Percentiles rank a stretch among this genome's conserved stretches.
These are phyloP conservation scores for Coccomyxa sp. DNA, from an alignment of 139 green algal species.

Conservation along the genomic window DNA sequence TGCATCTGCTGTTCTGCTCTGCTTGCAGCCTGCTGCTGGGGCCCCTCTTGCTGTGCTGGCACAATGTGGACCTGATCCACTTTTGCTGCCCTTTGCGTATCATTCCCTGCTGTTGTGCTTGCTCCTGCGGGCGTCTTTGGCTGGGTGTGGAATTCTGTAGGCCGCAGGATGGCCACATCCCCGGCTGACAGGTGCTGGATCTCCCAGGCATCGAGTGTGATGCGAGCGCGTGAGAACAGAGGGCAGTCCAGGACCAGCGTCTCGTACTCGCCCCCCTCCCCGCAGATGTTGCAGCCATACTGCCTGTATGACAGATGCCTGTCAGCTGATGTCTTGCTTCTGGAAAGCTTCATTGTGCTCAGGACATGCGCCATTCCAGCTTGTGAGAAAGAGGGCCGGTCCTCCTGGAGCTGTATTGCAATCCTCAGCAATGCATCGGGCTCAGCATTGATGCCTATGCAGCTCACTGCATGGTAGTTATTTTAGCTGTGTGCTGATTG, in stretches of 20 bases:
- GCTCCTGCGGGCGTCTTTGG: background rate
- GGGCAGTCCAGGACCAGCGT: conserved; percentile 89
- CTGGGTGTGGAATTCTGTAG: conserved; percentile 67
- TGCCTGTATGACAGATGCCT: conserved; percentile 17
- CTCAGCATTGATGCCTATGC: background rate
- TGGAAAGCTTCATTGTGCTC: no score
- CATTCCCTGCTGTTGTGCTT: background rate
- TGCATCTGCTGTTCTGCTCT: no score
- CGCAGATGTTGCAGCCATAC: conserved; percentile 89
- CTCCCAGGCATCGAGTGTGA: conserved; percentile 68
- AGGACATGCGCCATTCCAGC: no score
- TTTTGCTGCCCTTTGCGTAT: background rate
- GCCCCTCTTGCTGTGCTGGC: no score
- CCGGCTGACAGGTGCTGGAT: conserved; percentile 23
- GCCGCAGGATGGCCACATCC: conserved; percentile 55
- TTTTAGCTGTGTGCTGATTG: no score
- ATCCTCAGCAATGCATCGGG: background rate
- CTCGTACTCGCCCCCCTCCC: conserved; percentile 98
- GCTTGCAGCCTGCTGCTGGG: no score
- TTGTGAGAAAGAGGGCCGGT: no score
- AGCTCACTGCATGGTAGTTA: no score
- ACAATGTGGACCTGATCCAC: background rate
- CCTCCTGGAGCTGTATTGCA: no score
- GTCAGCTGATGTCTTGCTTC: no score
- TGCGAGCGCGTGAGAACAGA: conserved; percentile 64